A percentile compares a stretch with the other conserved stretches of the same genome.
These are phyloP conservation scores for Lumnitzera littorea DNA, from an alignment of 345 rosid species.

Conservation along the genomic window DNA sequence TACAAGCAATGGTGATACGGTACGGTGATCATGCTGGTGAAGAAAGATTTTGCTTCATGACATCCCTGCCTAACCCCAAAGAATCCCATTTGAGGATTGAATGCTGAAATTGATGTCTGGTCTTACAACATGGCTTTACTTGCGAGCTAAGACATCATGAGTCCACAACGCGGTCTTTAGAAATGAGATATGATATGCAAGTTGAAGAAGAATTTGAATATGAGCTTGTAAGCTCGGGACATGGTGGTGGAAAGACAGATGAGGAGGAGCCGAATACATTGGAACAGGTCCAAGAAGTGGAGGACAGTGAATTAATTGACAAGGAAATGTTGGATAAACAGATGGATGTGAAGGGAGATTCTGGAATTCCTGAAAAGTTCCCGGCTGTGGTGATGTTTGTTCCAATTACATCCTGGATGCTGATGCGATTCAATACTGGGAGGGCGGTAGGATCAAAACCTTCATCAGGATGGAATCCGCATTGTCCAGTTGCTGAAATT, in stretches of 20 bases:
- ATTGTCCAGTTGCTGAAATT: constrained; percentile 46
- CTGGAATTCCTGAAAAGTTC: constrained; percentile 60
- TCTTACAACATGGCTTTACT: constrained; percentile 2
- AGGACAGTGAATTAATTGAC: constrained; percentile 22
- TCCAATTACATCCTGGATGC: constrained; percentile 49
- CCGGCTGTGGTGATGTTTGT: constrained; percentile 51
- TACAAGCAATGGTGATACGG: constrained; percentile 6
- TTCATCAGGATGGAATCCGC: constrained; percentile 80
- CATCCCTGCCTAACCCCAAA: constrained; percentile 41
- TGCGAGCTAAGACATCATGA: constrained; percentile 27
- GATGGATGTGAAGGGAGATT: constrained; percentile 66
- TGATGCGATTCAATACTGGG: constrained; percentile 39
- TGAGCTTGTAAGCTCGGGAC: constrained; percentile 41
- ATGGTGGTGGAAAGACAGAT: constrained; percentile 60
- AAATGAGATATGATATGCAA: constrained; percentile 16
- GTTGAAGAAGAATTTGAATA: constrained; percentile 21
- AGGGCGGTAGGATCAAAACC: constrained; percentile 62
- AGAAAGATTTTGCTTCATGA: constrained; percentile 22
- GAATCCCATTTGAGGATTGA: constrained; percentile 28
- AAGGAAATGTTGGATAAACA: constrained; percentile 55
- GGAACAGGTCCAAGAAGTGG: constrained; percentile 59
- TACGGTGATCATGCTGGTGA: constrained; percentile 5
- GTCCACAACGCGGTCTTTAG: constrained; percentile 24
- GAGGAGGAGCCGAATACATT: constrained; percentile 65
- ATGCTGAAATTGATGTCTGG: constrained; percentile 4